These are phyloP conservation scores for Puccinia sorghi DNA, from an alignment of 1,284 basidiomycete species.

Conservation along the genomic window DNA sequence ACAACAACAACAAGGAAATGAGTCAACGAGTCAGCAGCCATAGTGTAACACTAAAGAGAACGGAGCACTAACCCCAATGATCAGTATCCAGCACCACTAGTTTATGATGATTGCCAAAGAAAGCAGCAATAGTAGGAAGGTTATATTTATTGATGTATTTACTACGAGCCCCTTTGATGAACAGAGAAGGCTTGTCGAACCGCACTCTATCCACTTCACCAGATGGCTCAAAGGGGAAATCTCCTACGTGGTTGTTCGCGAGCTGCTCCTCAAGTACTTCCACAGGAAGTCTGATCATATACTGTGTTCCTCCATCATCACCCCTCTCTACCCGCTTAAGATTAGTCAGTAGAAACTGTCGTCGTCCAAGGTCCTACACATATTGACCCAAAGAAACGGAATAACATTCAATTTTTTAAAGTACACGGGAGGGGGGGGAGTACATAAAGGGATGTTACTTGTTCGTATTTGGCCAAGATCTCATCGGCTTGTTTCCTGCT, in stretches of 20 bases:
- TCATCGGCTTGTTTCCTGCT: slow-evolving; percentile 45
- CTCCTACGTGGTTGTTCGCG: slow-evolving; percentile 39
- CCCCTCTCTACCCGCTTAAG: slow-evolving; percentile 16
- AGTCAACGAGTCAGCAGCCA: not conserved
- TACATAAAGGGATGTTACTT: not conserved
- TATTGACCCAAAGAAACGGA: not conserved
- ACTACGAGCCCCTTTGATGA: slow-evolving; percentile 44
- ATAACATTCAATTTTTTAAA: not conserved
- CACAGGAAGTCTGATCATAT: slow-evolving; percentile 38
- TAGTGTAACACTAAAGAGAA: not conserved
- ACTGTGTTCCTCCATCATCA: not conserved
- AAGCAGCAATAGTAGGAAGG: slow-evolving; percentile 1
- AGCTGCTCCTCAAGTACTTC: slow-evolving; percentile 39
- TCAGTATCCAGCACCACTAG: slow-evolving; percentile 34
- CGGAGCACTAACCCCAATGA: slow-evolving; percentile 44
- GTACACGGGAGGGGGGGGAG: too few species aligned
- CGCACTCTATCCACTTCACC: not conserved
- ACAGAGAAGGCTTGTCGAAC: slow-evolving; percentile 20
- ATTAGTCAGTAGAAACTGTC: slow-evolving; percentile 46
- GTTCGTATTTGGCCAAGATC: slow-evolving; percentile 34
- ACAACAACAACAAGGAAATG: not conserved
- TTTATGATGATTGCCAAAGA: slow-evolving; percentile 28
- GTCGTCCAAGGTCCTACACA: slow-evolving; percentile 25
- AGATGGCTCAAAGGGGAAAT: slow-evolving; percentile 36
- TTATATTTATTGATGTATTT: slow-evolving; percentile 45